Evolutionary conservation across 208 protist species (phyloP).

Genomic region (Acanthamoeba lenticulata): DNA sequence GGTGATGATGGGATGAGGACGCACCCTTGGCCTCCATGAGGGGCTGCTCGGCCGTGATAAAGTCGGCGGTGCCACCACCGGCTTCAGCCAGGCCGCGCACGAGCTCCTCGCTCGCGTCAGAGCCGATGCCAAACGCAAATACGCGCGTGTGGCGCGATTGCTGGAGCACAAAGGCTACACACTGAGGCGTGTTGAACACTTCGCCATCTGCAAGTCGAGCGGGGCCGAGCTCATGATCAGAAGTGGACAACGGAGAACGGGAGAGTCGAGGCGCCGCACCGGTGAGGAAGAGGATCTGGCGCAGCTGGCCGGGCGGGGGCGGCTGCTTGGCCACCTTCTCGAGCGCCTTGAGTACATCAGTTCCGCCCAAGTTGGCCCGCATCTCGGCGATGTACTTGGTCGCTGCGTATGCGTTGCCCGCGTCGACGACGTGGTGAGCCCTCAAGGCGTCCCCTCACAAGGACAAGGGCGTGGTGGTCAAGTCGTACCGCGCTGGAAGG

Average conservation of each 20-base stretch:
- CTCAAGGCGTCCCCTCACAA: not conserved
- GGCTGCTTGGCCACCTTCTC: constrained; percentile 15
- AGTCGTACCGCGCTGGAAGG: constrained; percentile 6
- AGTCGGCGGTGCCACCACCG: constrained; percentile 57
- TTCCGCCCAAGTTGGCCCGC: constrained; percentile 56
- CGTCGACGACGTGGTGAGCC: not conserved
- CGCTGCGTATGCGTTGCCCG: not conserved
- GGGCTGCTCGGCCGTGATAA: constrained; percentile 68
- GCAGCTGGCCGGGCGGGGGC: not conserved
- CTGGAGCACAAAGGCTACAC: constrained; percentile 47
- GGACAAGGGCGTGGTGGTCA: not conserved
- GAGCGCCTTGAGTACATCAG: constrained; percentile 43
- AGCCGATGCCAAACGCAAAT: constrained; percentile 67
- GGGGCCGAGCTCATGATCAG: not conserved
- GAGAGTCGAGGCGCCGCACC: not conserved
- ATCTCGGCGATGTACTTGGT: not conserved
- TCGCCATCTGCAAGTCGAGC: not conserved
- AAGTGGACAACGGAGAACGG: not conserved
- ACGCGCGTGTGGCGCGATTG: constrained; percentile 54
- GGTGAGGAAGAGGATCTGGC: constrained; percentile 67
- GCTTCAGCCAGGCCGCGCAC: constrained; percentile 21
- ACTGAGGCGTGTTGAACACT: constrained; percentile 29
- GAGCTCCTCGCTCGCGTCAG: constrained; percentile 23
- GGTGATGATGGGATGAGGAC: not conserved
- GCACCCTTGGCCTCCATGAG: constrained; percentile 20